Base-by-base conservation (phyloP, 768 basidiomycete species). In the Hebeloma cylindrosporum region DNA sequence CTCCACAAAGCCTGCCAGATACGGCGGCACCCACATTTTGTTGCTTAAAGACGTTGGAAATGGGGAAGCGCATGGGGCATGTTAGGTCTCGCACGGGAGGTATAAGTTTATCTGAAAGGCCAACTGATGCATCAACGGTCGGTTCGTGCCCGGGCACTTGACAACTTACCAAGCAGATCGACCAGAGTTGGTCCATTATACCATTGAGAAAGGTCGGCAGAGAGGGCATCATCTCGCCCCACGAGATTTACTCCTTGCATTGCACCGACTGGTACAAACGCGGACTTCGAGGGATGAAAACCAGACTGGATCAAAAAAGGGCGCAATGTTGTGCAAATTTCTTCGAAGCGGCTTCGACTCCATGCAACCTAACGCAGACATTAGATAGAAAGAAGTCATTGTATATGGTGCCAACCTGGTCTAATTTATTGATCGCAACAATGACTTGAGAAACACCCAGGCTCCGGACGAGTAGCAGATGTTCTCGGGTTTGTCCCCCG, bases 401-500 rank as follows among this genome's bases (percentile, higher is more conserved):
- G 8, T 7, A 7, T 25, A n/a, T 4, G 6, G 13, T 10, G 36
- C 54, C 23, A 28, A 93, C 94, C 65, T 86, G 79, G 62, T 99
- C 96, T 27, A 99, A 69, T 67, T 99, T 99, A 70, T 98, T 99
- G 47, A 99, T 75, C 0, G 93, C 93, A 11, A 95, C 85, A 16
- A 98, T 77, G 14, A 97, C 79, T 59, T 96, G 92, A 20, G 83
- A 78, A 17, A 97, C 93, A 16, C 95, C 95, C 7, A 99, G 72
- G 65, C 92, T 94, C 40, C 95, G 73, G 22, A 94, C 92, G 16
- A 99, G 80, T 29, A 96, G 66, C 3, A 97, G 71, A 65, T 99
- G 95, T 62, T 99, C 95, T 44, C 93, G 75, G 23, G 93, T 99
- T 68, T 99, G 95, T 1, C 95, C 95, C 31, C 93, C 93, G 13